Evolutionary conservation across 163 green algal species (phyloP).

Genomic region (Scenedesmus sp.): DNA sequence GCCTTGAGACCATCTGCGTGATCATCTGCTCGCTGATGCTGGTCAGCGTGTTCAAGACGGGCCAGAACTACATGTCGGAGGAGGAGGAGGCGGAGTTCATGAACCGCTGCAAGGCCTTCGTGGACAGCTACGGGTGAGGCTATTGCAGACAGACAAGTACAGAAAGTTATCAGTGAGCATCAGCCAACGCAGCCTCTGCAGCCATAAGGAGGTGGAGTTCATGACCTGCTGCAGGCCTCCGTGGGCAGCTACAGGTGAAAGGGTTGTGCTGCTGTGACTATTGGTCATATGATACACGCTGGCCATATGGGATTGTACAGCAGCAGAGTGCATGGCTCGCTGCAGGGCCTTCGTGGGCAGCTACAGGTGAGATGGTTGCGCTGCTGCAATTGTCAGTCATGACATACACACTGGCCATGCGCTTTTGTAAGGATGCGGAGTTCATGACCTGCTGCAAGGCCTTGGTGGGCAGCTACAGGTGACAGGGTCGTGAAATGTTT

Average conservation of each 20-base stretch:
- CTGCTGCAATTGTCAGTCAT: too few species aligned
- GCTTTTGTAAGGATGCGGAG: too few species aligned
- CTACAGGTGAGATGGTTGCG: constrained; percentile 54
- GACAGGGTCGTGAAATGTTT: too few species aligned
- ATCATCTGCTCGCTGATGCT: constrained; percentile 83
- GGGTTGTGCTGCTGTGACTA: too few species aligned
- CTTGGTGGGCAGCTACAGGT: constrained; percentile 69
- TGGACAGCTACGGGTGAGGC: constrained; percentile 58
- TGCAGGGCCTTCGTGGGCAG: constrained; percentile 59
- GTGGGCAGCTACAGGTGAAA: constrained; percentile 59
- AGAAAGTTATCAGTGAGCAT: too few species aligned
- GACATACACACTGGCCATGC: too few species aligned
- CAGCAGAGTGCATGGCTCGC: too few species aligned
- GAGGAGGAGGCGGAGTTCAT: constrained; percentile 89
- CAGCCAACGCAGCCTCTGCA: too few species aligned
- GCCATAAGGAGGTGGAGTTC: too few species aligned
- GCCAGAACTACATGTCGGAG: constrained; percentile 79
- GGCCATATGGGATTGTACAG: too few species aligned
- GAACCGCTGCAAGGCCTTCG: constrained; percentile 65
- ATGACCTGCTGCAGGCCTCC: constrained; percentile 51
- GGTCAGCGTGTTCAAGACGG: constrained; percentile 72
- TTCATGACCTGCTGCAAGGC: not conserved
- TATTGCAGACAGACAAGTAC: too few species aligned
- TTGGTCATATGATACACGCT: too few species aligned
- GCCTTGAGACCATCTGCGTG: constrained; percentile 77